Percentiles rank a stretch among this genome's conserved stretches.
These are phyloP conservation scores for Hypoxylon sp. DNA, from an alignment of 2,329 filamentous ascomycete genomes.

Conservation along the genomic window DNA sequence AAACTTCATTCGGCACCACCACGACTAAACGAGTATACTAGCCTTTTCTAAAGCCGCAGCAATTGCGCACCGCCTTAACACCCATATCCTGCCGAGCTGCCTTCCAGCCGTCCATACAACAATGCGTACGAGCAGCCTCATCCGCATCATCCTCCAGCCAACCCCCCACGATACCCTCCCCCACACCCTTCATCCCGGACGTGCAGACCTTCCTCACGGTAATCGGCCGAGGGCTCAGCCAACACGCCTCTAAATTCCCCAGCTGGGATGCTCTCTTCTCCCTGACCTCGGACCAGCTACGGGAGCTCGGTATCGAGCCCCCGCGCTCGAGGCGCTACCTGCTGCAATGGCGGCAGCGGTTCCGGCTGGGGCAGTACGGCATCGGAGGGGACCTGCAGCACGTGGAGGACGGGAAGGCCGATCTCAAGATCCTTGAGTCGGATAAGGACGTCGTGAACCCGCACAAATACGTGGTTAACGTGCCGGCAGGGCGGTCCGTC, in stretches of 20 bases:
- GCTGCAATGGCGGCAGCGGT: constrained; percentile 88
- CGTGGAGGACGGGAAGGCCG: constrained; percentile 68
- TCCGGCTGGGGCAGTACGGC: constrained; percentile 82
- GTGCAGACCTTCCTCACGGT: constrained; percentile 87
- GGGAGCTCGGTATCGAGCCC: constrained; percentile 88
- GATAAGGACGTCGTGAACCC: constrained; percentile 57
- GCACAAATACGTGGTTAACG: constrained; percentile 68
- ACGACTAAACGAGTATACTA: constrained; percentile 26
- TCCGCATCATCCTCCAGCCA: constrained; percentile 22
- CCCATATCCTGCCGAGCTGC: constrained; percentile 6
- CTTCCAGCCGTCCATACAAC: constrained; percentile 21
- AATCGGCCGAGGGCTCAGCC: constrained; percentile 88
- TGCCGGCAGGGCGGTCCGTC: constrained; percentile 63
- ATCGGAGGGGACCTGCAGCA: constrained; percentile 85
- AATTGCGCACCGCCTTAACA: constrained; percentile 47
- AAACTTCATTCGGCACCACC: background rate
- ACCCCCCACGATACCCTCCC: constrained; percentile 67
- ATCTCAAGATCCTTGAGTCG: constrained; percentile 55
- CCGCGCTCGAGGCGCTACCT: constrained; percentile 87
- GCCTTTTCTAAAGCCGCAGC: constrained; percentile 53
- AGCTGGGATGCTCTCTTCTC: constrained; percentile 93
- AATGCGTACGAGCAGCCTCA: background rate
- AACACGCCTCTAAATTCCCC: constrained; percentile 88
- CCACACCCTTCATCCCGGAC: constrained; percentile 90
- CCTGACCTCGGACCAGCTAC: constrained; percentile 81